Evolutionary conservation across 768 basidiomycete species (phyloP).

Genomic region (Trametes villosa): DNA sequence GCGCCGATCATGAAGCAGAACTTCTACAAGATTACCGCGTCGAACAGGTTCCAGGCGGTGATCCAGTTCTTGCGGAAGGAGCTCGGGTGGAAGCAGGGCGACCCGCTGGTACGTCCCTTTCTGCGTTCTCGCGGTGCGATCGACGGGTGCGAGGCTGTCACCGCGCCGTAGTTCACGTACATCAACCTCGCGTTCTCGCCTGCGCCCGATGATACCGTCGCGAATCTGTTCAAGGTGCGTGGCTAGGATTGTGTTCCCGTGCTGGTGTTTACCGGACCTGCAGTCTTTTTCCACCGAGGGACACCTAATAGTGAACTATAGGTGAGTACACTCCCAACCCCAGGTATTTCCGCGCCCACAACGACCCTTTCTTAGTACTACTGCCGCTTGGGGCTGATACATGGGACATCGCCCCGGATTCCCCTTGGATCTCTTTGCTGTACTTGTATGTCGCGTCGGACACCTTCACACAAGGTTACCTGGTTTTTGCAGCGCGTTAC

Average conservation of each 20-base stretch:
- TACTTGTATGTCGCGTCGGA: no score
- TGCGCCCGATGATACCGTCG: conserved; percentile 75
- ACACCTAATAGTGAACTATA: conserved; percentile 71
- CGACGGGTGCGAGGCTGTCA: not conserved
- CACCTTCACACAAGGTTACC: no score
- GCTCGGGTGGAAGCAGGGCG: conserved; percentile 82
- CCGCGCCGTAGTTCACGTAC: conserved; percentile 61
- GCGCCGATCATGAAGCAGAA: conserved; percentile 99
- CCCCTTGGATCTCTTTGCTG: no score
- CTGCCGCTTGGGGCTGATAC: conserved; percentile 62
- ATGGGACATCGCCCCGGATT: no score
- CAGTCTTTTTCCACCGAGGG: conserved; percentile 66
- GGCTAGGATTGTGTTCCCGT: not conserved
- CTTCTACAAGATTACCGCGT: conserved; percentile 96
- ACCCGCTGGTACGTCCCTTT: conserved; percentile 69
- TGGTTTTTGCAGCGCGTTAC: no score
- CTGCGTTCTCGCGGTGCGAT: not conserved
- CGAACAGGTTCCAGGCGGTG: conserved; percentile 93
- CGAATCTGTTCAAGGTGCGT: conserved; percentile 67
- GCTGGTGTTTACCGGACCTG: not conserved
- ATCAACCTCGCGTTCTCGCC: conserved; percentile 81
- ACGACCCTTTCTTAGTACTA: conserved; percentile 46
- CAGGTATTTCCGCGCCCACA: not conserved
- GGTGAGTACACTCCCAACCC: conserved; percentile 37
- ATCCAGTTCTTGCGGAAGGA: conserved; percentile 92